These are phyloP conservation scores for Eucalyptus pauciflora DNA, from an alignment of 345 rosid genomes.

Conservation along the genomic window DNA sequence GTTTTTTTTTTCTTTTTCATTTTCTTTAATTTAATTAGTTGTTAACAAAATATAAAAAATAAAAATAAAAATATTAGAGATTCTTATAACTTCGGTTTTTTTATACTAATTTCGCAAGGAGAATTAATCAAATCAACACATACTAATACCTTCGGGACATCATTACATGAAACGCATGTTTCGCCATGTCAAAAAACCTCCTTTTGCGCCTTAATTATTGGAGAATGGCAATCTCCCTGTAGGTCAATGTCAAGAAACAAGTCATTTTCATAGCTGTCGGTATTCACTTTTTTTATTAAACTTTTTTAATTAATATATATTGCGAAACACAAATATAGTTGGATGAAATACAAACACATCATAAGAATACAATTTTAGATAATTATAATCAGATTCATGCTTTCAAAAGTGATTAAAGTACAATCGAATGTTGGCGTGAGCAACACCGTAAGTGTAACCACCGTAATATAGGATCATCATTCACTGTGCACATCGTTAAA, in stretches of 20 bases:
- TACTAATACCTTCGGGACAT: neutral
- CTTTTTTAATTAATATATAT: too few relatives aligned
- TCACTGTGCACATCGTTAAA: neutral
- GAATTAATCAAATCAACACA: neutral
- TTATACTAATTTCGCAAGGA: neutral
- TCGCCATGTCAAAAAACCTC: neutral
- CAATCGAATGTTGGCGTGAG: neutral
- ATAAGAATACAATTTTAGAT: rapidly evolving
- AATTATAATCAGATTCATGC: rapidly evolving
- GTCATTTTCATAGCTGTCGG: neutral
- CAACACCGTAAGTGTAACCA: neutral
- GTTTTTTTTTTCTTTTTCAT: neutral
- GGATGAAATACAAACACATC: neutral
- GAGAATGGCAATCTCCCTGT: neutral
- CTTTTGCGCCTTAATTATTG: neutral
- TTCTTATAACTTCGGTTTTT: neutral
- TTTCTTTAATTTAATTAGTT: neutral
- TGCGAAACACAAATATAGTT: neutral
- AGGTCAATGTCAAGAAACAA: neutral
- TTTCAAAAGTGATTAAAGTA: neutral
- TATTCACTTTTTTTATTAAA: neutral
- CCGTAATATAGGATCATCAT: neutral
- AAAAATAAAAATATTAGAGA: too few relatives aligned
- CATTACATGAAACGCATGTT: neutral
- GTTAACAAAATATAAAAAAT: neutral